phyloP scores from a whole-genome alignment of 768 basidiomycete species.

The Lyophyllum atratum region DNA sequence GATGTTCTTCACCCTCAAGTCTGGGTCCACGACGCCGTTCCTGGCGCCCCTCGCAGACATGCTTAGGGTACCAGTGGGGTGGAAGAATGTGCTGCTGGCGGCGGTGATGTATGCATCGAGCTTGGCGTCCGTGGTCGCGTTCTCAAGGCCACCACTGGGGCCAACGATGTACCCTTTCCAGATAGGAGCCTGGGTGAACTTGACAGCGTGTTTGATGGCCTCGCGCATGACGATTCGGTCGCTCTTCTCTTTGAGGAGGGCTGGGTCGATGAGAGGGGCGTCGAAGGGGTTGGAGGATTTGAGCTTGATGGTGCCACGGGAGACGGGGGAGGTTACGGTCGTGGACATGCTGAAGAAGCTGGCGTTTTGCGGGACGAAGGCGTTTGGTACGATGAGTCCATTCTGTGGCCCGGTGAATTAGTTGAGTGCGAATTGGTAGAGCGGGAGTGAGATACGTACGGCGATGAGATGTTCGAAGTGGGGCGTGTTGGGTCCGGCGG shows the following conservation, averaged over 20 bases:
- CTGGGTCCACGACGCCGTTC: conserved; percentile 32
- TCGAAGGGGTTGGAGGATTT: conserved; percentile 43
- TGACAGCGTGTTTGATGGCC: conserved; percentile 15
- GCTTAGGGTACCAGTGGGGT: conserved; percentile 25
- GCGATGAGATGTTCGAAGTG: conserved; percentile 34
- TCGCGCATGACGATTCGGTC: conserved; percentile 25
- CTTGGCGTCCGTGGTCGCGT: too few relatives aligned
- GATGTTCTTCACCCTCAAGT: conserved; percentile 17
- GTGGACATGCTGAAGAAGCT: neutral
- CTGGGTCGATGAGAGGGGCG: conserved; percentile 46
- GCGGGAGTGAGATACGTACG: conserved; percentile 21
- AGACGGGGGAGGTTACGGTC: conserved; percentile 18
- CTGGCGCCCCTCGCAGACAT: conserved; percentile 25
- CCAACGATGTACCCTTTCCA: too few relatives aligned
- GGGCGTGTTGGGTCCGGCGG: conserved; percentile 32
- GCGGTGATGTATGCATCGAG: too few relatives aligned
- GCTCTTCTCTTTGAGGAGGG: conserved; percentile 32
- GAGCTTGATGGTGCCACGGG: conserved; percentile 23
- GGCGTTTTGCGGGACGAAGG: too few relatives aligned
- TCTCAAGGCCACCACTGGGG: too few relatives aligned
- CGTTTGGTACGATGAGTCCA: too few relatives aligned
- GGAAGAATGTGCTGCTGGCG: conserved; percentile 17
- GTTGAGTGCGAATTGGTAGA: too few relatives aligned
- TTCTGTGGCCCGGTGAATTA: too few relatives aligned
- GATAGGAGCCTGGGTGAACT: too few relatives aligned